Evolutionary conservation across 192 early-diverging fungal species (phyloP), one percentile per base, ranked within the genome.

Genomic region (Linnemannia elongata): DNA sequence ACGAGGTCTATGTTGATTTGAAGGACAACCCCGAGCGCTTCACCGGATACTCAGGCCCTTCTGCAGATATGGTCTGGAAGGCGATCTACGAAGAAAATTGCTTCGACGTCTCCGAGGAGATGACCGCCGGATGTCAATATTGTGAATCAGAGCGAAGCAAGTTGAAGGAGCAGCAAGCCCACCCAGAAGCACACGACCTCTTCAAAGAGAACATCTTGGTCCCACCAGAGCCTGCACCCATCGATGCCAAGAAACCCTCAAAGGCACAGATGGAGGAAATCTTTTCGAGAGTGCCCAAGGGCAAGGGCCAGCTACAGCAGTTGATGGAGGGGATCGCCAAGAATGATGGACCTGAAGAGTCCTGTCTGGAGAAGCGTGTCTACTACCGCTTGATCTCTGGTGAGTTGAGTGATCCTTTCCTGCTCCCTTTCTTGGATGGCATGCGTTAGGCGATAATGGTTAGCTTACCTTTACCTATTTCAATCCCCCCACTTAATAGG

Each of bases 61-160:
- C 96, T 54, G 94, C 98, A 49, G 92, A 91, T 38, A 93, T 95
- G 57, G 95, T 99, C 10, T 99, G 99, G 99, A 93, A 93, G 76
- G 93, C 98, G n/a, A 97, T 99, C 38, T 99, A 99, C 83, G 92
- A 95, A 81, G 97, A 99, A 85, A 99, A 99, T 89, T 99, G 99
- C 88, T 99, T 99, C 88, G 94, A 95, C 78, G 89, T 95, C 15
- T 88, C 90, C 6, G 79, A 88, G 86, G 90, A 89, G 81, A 94
- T 92, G 94, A 93, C 71, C 73, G 85, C 85, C 12, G 85, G 85
- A 42, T 87, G 85, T 39, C 79, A 87, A 17, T 70, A 63, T 44
- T 87, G 85, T 41, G 55, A 77, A n/a, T 74, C 71, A 0, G 85
- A 87, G 54, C 76, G 85, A 27, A 57, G 69, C 20, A 81, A 74